phyloP scores from a whole-genome alignment of 805 yeast genomes.

The Candida xiaguanensis region DNA sequence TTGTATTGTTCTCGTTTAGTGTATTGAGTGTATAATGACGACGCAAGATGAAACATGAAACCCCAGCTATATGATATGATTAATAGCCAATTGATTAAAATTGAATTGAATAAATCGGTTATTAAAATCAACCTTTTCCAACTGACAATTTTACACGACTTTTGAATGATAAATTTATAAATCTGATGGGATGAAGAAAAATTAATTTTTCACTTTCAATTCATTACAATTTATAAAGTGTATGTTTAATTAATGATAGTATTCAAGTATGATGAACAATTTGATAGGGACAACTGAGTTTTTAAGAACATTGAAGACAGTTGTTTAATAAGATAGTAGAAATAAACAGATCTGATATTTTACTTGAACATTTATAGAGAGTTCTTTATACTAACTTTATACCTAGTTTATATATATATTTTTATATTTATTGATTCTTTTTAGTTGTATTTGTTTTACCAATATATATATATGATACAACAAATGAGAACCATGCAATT shows the following conservation, averaged over 20 bases:
- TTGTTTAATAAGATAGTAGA: conserved; percentile 23
- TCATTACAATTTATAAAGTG: too few relatives aligned
- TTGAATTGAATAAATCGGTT: too few relatives aligned
- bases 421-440: conserved; percentile 22
- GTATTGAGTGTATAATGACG: conserved; percentile 42
- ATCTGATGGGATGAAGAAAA: background rate
- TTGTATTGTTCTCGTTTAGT: conserved; percentile 45
- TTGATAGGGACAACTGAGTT: conserved; percentile 29
- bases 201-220: too few relatives aligned
- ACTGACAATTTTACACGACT: background rate
- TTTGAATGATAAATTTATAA: too few relatives aligned
- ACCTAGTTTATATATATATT: background rate
- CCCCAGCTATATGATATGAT: too few relatives aligned
- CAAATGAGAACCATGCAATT: conserved; percentile 72
- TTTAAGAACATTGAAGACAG: conserved; percentile 20
- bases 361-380: background rate
- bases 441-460: conserved; percentile 24
- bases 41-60: conserved; percentile 46
- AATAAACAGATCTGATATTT: conserved; percentile 13
- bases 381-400: conserved; percentile 3
- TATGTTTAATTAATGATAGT: too few relatives aligned
- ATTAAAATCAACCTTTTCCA: too few relatives aligned
- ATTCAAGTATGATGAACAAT: conserved; percentile 13
- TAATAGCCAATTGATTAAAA: too few relatives aligned
- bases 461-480: conserved; percentile 55